Evolutionary conservation across 1,139 yeast species (phyloP).

Genomic region (Candida dubliniensis): DNA sequence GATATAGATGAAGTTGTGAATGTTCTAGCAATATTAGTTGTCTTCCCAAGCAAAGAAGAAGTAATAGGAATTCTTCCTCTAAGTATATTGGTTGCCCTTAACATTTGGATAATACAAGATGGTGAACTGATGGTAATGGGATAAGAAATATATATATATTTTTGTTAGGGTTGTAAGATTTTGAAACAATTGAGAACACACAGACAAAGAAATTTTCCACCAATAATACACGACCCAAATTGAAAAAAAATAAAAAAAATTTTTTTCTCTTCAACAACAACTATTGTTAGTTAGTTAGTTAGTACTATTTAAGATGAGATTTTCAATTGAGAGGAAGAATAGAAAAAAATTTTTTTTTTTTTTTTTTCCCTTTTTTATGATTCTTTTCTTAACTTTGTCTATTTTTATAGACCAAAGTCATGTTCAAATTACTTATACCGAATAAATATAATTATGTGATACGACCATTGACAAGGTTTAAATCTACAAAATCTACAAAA

Average conservation of each 20-base stretch:
- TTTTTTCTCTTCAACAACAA: background rate
- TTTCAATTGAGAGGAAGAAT: too few species aligned
- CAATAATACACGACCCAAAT: background rate
- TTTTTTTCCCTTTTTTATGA: background rate
- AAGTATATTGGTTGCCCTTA: conserved; percentile 1
- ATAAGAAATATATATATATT: background rate
- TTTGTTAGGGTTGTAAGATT: background rate
- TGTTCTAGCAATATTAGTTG: background rate
- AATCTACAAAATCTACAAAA: background rate
- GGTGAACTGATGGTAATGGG: too few species aligned
- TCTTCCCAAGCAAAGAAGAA: too few species aligned
- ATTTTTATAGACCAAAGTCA: background rate
- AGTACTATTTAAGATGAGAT: too few species aligned
- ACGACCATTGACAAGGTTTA: conserved; percentile 3
- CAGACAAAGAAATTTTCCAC: background rate
- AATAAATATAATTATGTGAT: background rate
- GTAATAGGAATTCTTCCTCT: background rate
- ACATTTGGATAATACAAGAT: background rate
- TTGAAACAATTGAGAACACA: background rate
- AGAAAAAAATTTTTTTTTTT: background rate
- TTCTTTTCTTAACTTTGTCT: too few species aligned
- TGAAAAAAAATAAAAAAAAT: background rate
- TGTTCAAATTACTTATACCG: conserved; percentile 2
- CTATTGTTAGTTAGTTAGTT: too few species aligned
- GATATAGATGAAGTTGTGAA: conserved; percentile 11